Conservation (phyloP, 495 filamentous ascomycete genomes). For the Penicillium coprophilum region DNA sequence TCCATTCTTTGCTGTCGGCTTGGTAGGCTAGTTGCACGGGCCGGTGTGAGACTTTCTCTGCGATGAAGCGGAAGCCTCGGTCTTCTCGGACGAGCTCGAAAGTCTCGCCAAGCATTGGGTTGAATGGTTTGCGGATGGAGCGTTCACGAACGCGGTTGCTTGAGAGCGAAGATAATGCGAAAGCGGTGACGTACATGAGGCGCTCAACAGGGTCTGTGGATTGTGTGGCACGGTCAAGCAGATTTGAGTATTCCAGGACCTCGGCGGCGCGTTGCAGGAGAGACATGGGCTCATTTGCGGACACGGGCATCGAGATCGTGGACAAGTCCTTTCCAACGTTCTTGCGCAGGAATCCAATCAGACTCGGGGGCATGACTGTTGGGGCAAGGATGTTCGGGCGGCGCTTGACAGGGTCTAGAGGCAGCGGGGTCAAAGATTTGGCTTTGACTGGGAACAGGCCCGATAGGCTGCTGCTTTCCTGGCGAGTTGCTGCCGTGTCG, state of each 20-base stretch:
- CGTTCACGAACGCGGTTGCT: slow-evolving; percentile 80
- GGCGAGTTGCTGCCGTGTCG: slow-evolving; percentile 34
- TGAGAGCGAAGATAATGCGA: slow-evolving; percentile 82
- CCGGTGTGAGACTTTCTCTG: slow-evolving; percentile 90
- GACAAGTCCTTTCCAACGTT: slow-evolving; percentile 98
- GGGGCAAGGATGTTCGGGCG: slow-evolving; percentile 68
- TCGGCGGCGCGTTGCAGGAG: slow-evolving; percentile 85
- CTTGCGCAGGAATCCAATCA: slow-evolving; percentile 92
- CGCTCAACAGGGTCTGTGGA: slow-evolving; percentile 61
- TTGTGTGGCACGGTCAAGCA: slow-evolving; percentile 74
- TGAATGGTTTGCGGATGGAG: slow-evolving; percentile 95
- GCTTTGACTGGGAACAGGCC: slow-evolving; percentile 70
- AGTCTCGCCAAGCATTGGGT: slow-evolving; percentile 95
- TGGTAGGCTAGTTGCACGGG: slow-evolving; percentile 92
- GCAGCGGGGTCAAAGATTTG: slow-evolving; percentile 75
- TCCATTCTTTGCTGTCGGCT: slow-evolving; percentile 81
- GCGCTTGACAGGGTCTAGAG: slow-evolving; percentile 64
- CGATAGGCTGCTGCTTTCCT: slow-evolving; percentile 42
- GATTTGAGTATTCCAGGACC: slow-evolving; percentile 80
- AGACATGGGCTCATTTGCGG: slow-evolving; percentile 90
- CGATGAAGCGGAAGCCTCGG: slow-evolving; percentile 81
- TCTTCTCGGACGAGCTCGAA: slow-evolving; percentile 91
- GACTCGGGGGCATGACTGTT: slow-evolving; percentile 76
- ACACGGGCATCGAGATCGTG: slow-evolving; percentile 95
- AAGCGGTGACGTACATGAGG: slow-evolving; percentile 81